phyloP scores from a whole-genome alignment of 768 basidiomycete species.

The Suillus subluteus region DNA sequence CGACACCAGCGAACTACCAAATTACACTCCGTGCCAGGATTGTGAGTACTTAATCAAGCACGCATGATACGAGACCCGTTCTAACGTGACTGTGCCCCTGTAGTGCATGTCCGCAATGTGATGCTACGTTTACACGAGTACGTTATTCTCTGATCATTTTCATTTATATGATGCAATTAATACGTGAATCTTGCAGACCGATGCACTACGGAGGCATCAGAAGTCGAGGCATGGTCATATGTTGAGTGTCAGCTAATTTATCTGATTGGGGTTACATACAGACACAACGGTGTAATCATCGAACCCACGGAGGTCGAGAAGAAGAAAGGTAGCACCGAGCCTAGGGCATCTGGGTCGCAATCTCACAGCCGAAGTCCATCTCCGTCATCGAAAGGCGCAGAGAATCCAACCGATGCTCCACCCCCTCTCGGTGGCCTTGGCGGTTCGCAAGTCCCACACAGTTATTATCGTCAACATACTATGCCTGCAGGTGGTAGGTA shows the following conservation, averaged over 20 bases:
- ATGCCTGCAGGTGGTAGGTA: slow-evolving; percentile 46
- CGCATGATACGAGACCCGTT: slow-evolving; percentile 16
- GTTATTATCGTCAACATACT: slow-evolving; percentile 72
- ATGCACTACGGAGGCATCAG: slow-evolving; percentile 79
- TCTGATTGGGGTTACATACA: slow-evolving; percentile 12
- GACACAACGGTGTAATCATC: slow-evolving; percentile 71
- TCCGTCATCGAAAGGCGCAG: slow-evolving; percentile 46
- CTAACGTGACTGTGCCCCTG: slow-evolving; percentile 19
- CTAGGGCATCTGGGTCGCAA: slow-evolving; percentile 43
- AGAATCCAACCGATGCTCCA: slow-evolving; percentile 25
- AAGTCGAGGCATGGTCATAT: slow-evolving; percentile 63
- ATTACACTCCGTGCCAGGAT: slow-evolving; percentile 72
- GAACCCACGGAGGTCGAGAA: slow-evolving; percentile 44
- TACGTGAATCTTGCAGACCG: slow-evolving; percentile 51
- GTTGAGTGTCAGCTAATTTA: slow-evolving; percentile 9
- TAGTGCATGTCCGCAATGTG: slow-evolving; percentile 79
- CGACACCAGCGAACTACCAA: slow-evolving; percentile 82
- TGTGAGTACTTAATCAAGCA: slow-evolving; percentile 46
- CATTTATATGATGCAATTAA: slow-evolving; percentile 20
- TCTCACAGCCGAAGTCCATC: slow-evolving; percentile 57
- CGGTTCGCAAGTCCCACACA: slow-evolving; percentile 44
- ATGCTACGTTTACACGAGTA: slow-evolving; percentile 79
- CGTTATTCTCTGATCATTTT: slow-evolving; percentile 32
- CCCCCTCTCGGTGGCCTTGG: slow-evolving; percentile 38
- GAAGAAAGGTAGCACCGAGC: slow-evolving; percentile 24